Percentiles rank a stretch among this genome's conserved stretches.
These are phyloP conservation scores for Verticillium albo-atrum DNA, from an alignment of 2,329 filamentous ascomycete genomes.

Conservation along the genomic window DNA sequence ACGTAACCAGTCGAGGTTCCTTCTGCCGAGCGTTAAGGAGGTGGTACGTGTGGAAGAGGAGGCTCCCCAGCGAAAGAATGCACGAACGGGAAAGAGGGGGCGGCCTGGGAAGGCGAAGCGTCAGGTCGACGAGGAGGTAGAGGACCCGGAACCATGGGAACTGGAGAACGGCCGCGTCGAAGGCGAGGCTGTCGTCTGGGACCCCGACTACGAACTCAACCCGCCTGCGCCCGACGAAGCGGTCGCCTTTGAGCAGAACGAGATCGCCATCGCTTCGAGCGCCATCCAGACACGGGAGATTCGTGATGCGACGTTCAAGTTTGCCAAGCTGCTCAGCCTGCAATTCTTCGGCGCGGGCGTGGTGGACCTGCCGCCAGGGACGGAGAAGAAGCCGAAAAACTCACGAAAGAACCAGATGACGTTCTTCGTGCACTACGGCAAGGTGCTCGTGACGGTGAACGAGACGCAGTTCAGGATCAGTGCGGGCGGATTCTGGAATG, in stretches of 20 bases:
- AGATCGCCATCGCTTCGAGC: constrained; percentile 50
- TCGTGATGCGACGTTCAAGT: constrained; percentile 69
- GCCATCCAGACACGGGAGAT: constrained; percentile 56
- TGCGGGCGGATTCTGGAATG: constrained; percentile 88
- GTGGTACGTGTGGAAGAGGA: constrained; percentile 70
- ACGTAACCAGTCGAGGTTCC: constrained; percentile 35
- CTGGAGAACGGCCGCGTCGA: constrained; percentile 57
- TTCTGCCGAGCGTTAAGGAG: constrained; percentile 69
- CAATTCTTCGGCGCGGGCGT: constrained; percentile 88
- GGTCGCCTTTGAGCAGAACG: constrained; percentile 48
- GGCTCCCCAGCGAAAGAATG: constrained; percentile 15
- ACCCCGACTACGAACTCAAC: constrained; percentile 49
- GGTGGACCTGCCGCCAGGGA: constrained; percentile 79
- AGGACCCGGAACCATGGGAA: constrained; percentile 67
- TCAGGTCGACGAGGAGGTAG: constrained; percentile 40
- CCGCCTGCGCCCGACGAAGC: constrained; percentile 52
- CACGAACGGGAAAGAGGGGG: constrained; percentile 18
- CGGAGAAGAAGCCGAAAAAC: constrained; percentile 87
- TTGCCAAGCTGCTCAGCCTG: constrained; percentile 79
- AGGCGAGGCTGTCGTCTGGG: constrained; percentile 62
- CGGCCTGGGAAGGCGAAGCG: constrained; percentile 10
- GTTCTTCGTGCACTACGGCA: constrained; percentile 84
- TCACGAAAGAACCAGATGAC: constrained; percentile 94
- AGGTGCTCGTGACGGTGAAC: constrained; percentile 74
- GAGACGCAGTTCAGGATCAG: constrained; percentile 75